Conservation (phyloP, 2,329 filamentous ascomycete species). For the Mycocentrospora acerina region DNA sequence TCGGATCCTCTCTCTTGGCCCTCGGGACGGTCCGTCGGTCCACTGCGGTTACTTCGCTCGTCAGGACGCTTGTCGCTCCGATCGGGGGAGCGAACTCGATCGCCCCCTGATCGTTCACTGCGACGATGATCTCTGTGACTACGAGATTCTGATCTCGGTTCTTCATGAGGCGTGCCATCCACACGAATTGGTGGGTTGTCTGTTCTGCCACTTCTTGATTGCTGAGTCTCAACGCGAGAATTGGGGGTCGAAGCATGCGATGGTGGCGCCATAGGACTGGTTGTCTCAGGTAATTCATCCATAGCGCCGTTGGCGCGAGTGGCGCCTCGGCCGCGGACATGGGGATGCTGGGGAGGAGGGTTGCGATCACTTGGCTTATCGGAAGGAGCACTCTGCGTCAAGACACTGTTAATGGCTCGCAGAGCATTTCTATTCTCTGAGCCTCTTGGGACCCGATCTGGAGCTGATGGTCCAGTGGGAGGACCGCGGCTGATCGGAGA, state of each 20-base stretch:
- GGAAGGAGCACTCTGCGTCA: conserved; percentile 25
- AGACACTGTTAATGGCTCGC: conserved; percentile 32
- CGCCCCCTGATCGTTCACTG: conserved; percentile 30
- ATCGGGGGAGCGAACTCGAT: conserved; percentile 24
- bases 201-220: conserved; percentile 19
- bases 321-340: conserved; percentile 37
- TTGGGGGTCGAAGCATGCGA: conserved; percentile 27
- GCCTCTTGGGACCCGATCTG: conserved; percentile 27
- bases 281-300: conserved; percentile 16
- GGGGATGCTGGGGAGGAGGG: conserved; percentile 15
- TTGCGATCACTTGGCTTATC: conserved; percentile 21
- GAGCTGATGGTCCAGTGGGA: conserved; percentile 37
- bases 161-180: conserved; percentile 24
- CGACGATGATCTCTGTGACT: conserved; percentile 30
- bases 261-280: conserved; percentile 25
- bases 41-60: conserved; percentile 27
- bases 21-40: conserved; percentile 17
- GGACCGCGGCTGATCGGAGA: conserved; percentile 33
- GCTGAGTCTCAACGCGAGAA: conserved; percentile 23
- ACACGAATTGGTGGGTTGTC: conserved; percentile 18
- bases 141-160: conserved; percentile 29
- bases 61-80: conserved; percentile 28
- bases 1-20: conserved; percentile 27
- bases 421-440: conserved; percentile 23
- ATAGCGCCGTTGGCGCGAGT: conserved; percentile 26